Conservation (phyloP, 2,329 filamentous ascomycete species). For the Sclerotinia spermophila region DNA sequence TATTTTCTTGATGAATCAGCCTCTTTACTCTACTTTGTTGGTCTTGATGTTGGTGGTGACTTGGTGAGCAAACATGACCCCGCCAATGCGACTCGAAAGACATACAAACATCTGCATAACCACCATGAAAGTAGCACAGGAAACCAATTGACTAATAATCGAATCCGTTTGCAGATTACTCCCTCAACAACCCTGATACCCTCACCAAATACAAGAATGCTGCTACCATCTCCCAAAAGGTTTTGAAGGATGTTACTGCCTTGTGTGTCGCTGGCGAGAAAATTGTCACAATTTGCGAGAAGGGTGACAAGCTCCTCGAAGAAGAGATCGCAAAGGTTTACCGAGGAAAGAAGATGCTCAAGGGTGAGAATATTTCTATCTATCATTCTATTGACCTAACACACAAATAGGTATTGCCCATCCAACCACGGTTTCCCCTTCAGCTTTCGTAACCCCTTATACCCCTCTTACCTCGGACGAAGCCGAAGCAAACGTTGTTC, state of each 20-base stretch:
- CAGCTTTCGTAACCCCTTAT: constrained; percentile 93
- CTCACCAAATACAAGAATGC: constrained; percentile 99
- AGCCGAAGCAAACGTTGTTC: constrained; percentile 72
- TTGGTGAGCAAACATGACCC: constrained; percentile 32
- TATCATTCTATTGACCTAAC: constrained; percentile 33
- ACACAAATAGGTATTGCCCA: constrained; percentile 70
- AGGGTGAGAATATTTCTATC: constrained; percentile 54
- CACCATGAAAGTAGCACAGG: background rate
- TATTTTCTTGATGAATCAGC: background rate
- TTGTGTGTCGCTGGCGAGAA: constrained; percentile 80
- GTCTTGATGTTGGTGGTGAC: background rate
- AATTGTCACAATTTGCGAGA: constrained; percentile 90
- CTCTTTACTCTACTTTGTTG: constrained; percentile 28
- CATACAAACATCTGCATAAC: constrained; percentile 13
- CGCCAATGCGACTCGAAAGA: constrained; percentile 30
- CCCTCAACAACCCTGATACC: constrained; percentile 87
- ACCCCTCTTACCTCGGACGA: constrained; percentile 85
- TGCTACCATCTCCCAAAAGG: constrained; percentile 91
- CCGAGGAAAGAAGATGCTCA: constrained; percentile 94
- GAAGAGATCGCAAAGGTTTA: constrained; percentile 95
- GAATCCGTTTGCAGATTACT: constrained; percentile 62
- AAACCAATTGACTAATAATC: background rate
- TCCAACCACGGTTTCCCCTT: constrained; percentile 92
- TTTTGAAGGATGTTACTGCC: constrained; percentile 77
- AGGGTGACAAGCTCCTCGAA: constrained; percentile 90